phyloP scores from a whole-genome alignment of 768 basidiomycete species.

The Hebeloma cylindrosporum region DNA sequence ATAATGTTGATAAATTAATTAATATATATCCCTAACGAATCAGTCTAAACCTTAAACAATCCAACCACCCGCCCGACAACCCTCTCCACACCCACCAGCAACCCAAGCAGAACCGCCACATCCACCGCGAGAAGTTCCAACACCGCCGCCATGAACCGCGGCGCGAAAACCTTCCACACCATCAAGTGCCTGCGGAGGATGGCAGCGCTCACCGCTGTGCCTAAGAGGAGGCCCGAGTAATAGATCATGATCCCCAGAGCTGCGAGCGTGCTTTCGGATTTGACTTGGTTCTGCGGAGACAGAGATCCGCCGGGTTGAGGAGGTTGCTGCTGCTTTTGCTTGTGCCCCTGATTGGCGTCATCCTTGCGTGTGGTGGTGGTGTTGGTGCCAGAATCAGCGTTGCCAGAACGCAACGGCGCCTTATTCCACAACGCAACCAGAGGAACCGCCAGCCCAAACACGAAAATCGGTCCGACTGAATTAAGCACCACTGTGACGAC shows the following conservation, averaged over 20 bases:
- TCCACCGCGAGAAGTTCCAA: slow-evolving; percentile 70
- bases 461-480: slow-evolving; percentile 68
- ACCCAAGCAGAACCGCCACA: slow-evolving; percentile 59
- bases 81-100: slow-evolving; percentile 56
- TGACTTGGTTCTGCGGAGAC: too few relatives aligned
- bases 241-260: slow-evolving; percentile 70
- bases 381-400: too few relatives aligned
- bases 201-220: slow-evolving; percentile 71
- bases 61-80: slow-evolving; percentile 27
- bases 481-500: slow-evolving; percentile 75
- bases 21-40: too few relatives aligned
- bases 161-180: slow-evolving; percentile 99
- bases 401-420: slow-evolving; percentile 64
- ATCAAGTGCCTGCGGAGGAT: slow-evolving; percentile 83
- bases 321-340: slow-evolving; percentile 30
- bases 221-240: slow-evolving; percentile 61
- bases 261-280: slow-evolving; percentile 48
- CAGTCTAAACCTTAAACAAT: slow-evolving; percentile 15
- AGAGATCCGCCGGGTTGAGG: too few relatives aligned
- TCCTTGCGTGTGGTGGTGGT: slow-evolving; percentile 18
- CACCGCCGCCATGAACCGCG: slow-evolving; percentile 84
- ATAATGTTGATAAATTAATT: too few relatives aligned
- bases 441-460: slow-evolving; percentile 65
- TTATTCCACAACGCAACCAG: slow-evolving; percentile 85
- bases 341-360: slow-evolving; percentile 12